phyloP scores from a whole-genome alignment of 352 stramenopile species.

The Phytopythium oedochilum region DNA sequence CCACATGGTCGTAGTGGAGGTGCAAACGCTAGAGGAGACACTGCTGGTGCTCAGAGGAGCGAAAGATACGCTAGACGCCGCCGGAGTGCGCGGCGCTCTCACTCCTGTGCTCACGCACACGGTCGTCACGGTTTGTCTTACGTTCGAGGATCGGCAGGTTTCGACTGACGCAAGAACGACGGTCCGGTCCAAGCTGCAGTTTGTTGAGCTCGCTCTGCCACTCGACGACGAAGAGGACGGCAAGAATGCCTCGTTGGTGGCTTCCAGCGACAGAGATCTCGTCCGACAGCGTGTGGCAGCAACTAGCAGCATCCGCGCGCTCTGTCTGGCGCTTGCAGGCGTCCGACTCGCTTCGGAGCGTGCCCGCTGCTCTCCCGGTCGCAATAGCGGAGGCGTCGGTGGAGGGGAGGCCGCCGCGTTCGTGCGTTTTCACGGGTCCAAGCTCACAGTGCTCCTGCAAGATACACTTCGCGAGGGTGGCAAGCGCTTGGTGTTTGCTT shows the following conservation, averaged over 20 bases:
- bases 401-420: constrained; percentile 20
- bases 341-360: constrained; percentile 34
- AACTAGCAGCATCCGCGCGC: constrained; percentile 50
- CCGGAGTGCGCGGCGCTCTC: constrained; percentile 12
- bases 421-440: constrained; percentile 74
- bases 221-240: constrained; percentile 15
- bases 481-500: constrained; percentile 47
- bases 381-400: too few species aligned
- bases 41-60: constrained; percentile 52
- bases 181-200: constrained; percentile 65
- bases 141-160: constrained; percentile 18
- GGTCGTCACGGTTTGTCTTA: constrained; percentile 59
- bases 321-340: constrained; percentile 49
- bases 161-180: background rate
- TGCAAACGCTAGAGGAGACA: constrained; percentile 23
- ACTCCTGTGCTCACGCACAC: constrained; percentile 40
- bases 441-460: constrained; percentile 74
- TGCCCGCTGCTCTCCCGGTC: background rate
- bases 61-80: constrained; percentile 34
- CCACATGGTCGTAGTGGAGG: constrained; percentile 2
- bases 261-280: constrained; percentile 20
- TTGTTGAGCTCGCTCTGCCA: constrained; percentile 54
- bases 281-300: constrained; percentile 49
- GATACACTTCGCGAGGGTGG: constrained; percentile 59
- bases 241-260: background rate